Base-by-base conservation (phyloP, 2,329 filamentous ascomycete species). In the Trichophyton verrucosum region DNA sequence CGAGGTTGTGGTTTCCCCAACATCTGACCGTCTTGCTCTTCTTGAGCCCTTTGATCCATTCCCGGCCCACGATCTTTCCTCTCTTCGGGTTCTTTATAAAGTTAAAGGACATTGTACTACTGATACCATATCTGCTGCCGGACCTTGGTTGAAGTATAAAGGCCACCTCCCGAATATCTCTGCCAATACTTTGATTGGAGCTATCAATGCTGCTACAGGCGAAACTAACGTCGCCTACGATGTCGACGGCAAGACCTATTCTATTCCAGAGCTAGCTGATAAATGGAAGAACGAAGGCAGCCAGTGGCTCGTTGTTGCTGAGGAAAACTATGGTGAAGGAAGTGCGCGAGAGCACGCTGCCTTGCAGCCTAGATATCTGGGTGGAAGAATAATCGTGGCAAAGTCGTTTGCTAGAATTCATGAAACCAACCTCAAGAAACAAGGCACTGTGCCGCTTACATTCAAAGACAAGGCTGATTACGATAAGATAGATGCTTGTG, bases 101-200 rank as follows among this genome's bases (percentile, higher is more conserved):
- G 88, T 97, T 65, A 88, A 91, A 65, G 94, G 94, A 65, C 96
- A 99, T 78, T 99, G 94, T 81, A 99, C 94, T 61, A 99, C 94
- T 49, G 94, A 99, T 76, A 97, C 94, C 68, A 99, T 99, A 76
- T 97, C 91, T 42, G 92, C 92, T 38, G 92, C 92, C 0, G 92
- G 92, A 4, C 92, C 92, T 15, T 97, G 92, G 92, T 84, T 99
- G 67, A 97, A 97, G 77, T 99, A 97, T 84, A 97, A 97, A 81
- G 94, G 94, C 64, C 94, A 99, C 76, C 84, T 99, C 64, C 90
- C 94, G 74, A 99, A 99, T 80, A 99, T 99, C 74, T 88, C 86
- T 68, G 90, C 90, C 72, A 99, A 99, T 82, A 99, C 94, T 1
- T 84, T 99, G 66, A 96, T 96, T 76, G 94, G 91, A 60, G 94